A percentile compares a stretch with the other conserved stretches of the same genome.
Evolutionary conservation across 139 green algal genomes (phyloP).

Genomic region (Chlamydomonas eustigma): DNA sequence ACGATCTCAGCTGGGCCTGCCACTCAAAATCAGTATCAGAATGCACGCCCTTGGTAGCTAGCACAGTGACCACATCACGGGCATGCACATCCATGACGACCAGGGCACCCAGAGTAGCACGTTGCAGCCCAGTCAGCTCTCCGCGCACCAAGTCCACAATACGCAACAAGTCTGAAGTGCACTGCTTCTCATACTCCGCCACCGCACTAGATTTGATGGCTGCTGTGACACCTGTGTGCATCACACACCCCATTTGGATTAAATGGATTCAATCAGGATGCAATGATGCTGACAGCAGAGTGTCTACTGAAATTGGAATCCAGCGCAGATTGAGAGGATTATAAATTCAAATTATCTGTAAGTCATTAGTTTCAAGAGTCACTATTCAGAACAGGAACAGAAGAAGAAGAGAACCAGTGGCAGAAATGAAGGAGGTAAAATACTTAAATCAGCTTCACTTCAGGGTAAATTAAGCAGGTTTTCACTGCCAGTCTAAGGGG

Average conservation of each 20-base stretch:
- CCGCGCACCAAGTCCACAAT: constrained; percentile 59
- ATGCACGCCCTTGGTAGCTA: background rate
- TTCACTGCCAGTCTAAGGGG: too few relatives aligned
- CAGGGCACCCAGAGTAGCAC: constrained; percentile 66
- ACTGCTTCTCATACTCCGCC: constrained; percentile 34
- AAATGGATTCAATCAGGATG: too few relatives aligned
- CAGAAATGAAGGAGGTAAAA: too few relatives aligned
- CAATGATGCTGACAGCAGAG: constrained; percentile 6
- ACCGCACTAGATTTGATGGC: constrained; percentile 15
- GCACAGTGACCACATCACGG: constrained; percentile 62
- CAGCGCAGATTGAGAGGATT: too few relatives aligned
- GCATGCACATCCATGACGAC: constrained; percentile 80
- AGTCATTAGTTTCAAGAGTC: too few relatives aligned
- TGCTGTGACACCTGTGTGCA: constrained; percentile 13
- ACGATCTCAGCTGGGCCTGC: constrained; percentile 66
- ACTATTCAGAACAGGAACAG: too few relatives aligned
- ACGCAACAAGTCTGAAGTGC: constrained; percentile 38
- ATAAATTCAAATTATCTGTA: too few relatives aligned
- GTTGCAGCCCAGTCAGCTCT: constrained; percentile 67
- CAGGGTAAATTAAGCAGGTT: too few relatives aligned
- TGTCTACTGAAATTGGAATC: too few relatives aligned
- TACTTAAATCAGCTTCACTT: too few relatives aligned
- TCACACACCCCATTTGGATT: too few relatives aligned
- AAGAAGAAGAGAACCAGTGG: too few relatives aligned
- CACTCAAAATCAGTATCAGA: constrained; percentile 51